Base-by-base conservation (phyloP, 306 rosid species). In the Herpetospermum pedunculosum region DNA sequence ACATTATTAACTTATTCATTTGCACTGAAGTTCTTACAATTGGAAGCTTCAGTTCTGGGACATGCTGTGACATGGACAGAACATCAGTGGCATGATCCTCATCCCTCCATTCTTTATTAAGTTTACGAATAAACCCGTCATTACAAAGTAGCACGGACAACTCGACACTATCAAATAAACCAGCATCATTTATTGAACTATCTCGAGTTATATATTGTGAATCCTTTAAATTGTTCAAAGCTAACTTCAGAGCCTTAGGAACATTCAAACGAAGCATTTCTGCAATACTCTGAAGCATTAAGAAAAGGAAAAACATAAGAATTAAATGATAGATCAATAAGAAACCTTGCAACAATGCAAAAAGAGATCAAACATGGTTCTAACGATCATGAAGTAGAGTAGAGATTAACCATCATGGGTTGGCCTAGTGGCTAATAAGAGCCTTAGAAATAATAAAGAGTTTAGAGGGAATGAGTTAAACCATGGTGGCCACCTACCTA, bases 61-160 rank as follows among this genome's bases (percentile, higher is more conserved):
- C 75, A 77, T 93, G 92, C 47, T 86, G 87, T 25, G 97, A 91
- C 98, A 88, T 85, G 57, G 92, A 94, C 65, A 93, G 94, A 63
- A 94, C 96, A 81, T 89, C 96, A 2, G 91, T 89, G 58, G 97
- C 87, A 4, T 77, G 87, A 83, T 93, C 98, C 85, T 91, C 96
- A 47, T 82, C 89, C 84, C 98, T 86, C 98, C 96, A 94, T 76
- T 94, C 98, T 76, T 85, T 91, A 64, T 94, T 94, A 60, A 88
- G 92, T 79, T 91, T 89, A 15, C 79, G 76, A 53, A 93, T 93
- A 83, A 94, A 88, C 29, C 84, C 85, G 29, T 94, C 95, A 21
- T 94, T 86, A 77, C 92, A 91, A 60, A 94, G 90, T 79, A 94
- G 88, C 82, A 91, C 83, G 1, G 90, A 86, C 79, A 94, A 67